Evolutionary conservation across 106 monocot species (phyloP).

Genomic region (Allium sativum): DNA sequence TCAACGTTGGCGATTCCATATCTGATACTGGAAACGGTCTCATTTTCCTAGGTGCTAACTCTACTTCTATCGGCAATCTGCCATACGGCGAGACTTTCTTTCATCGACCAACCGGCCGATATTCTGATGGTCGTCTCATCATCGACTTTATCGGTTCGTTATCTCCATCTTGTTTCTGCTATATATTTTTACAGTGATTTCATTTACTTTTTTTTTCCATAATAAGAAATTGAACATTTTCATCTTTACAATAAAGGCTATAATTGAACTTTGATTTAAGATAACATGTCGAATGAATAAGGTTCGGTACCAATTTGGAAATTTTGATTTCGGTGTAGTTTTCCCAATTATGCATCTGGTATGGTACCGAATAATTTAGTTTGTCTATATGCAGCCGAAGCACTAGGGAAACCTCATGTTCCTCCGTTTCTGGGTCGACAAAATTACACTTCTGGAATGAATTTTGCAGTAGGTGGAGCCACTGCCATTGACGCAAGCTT

Average conservation of each 20-base stretch:
- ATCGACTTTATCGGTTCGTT: constrained; percentile 26
- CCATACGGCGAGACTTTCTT: constrained; percentile 57
- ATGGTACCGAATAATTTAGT: no score
- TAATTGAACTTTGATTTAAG: no score
- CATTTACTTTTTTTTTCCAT: background rate
- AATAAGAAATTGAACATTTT: background rate
- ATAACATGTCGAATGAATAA: no score
- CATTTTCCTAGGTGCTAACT: background rate
- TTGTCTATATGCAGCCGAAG: constrained; percentile 15
- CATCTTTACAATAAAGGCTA: background rate
- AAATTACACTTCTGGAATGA: constrained; percentile 24
- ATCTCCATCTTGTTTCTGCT: background rate
- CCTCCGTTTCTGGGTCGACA: constrained; percentile 21
- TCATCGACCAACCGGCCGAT: constrained; percentile 48
- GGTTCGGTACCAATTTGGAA: no score
- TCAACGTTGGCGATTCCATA: constrained; percentile 62
- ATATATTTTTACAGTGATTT: background rate
- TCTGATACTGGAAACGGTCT: constrained; percentile 61
- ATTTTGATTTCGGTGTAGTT: no score
- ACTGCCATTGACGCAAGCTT: constrained; percentile 30
- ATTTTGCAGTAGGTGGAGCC: constrained; percentile 58
- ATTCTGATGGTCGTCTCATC: constrained; percentile 15
- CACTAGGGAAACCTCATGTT: constrained; percentile 25
- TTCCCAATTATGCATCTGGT: no score
- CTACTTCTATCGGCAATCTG: constrained; percentile 3